A percentile compares a stretch with the other conserved stretches of the same genome.
These are phyloP conservation scores for Mrakia hoshinonis DNA, from an alignment of 768 basidiomycete species.

Conservation along the genomic window DNA sequence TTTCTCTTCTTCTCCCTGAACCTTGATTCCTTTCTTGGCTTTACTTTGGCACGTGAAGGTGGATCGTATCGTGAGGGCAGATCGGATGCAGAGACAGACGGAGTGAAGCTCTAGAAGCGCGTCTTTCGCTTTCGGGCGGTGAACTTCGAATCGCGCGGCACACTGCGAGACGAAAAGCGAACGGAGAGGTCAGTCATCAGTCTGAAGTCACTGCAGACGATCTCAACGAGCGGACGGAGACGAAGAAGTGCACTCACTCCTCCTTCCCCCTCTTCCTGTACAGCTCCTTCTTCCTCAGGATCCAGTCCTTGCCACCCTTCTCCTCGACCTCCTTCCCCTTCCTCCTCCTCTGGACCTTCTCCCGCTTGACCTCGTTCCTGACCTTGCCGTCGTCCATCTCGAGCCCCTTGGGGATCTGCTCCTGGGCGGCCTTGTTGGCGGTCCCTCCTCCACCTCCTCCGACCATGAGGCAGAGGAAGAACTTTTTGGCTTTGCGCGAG, in stretches of 20 bases:
- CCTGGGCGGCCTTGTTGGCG: conserved; percentile 22
- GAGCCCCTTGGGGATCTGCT: conserved; percentile 64
- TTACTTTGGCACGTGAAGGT: too few relatives aligned
- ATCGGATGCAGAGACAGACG: too few relatives aligned
- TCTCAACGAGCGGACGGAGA: conserved; percentile 3
- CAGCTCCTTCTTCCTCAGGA: conserved; percentile 84
- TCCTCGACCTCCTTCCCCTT: conserved; percentile 49
- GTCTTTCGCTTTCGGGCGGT: conserved; percentile 82
- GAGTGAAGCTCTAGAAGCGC: conserved; percentile 68
- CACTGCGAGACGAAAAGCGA: conserved; percentile 45
- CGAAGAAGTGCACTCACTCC: conserved; percentile 45
- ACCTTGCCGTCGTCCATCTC: conserved; percentile 48
- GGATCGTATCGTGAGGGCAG: too few relatives aligned
- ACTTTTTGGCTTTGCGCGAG: conserved; percentile 88
- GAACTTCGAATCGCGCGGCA: conserved; percentile 57
- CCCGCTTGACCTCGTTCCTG: conserved; percentile 67
- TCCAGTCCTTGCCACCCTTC: conserved; percentile 67
- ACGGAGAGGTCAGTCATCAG: neutral
- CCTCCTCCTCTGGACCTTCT: conserved; percentile 48
- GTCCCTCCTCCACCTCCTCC: conserved; percentile 50
- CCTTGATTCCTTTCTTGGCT: too few relatives aligned
- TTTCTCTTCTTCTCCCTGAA: too few relatives aligned
- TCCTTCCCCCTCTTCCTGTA: conserved; percentile 42
- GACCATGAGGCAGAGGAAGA: conserved; percentile 86
- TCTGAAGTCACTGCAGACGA: neutral